These are phyloP conservation scores for Silybum marianum DNA, from an alignment of 129 eudicot genomes.

Conservation along the genomic window DNA sequence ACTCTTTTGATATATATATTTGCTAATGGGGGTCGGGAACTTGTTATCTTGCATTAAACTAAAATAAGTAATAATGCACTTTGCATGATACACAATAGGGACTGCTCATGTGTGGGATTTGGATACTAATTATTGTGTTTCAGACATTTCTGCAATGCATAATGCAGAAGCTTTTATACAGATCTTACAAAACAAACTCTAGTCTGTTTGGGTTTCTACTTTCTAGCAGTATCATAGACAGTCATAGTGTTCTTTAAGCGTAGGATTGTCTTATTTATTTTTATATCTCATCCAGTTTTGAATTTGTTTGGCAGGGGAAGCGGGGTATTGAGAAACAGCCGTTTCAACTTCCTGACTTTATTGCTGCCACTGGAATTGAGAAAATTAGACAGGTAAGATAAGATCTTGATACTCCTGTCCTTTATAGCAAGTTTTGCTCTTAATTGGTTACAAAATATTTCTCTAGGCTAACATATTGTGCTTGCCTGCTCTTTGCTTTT, in stretches of 20 bases:
- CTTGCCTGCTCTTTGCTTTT: not conserved
- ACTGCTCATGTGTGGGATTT: not conserved
- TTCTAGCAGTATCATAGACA: constrained; percentile 5
- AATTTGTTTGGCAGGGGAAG: constrained; percentile 80
- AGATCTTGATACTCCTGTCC: constrained; percentile 12
- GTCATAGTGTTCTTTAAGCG: constrained; percentile 1
- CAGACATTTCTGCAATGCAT: constrained; percentile 23
- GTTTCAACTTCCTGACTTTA: constrained; percentile 97
- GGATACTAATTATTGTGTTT: constrained; percentile 24
- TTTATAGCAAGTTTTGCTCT: not conserved
- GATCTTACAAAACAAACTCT: constrained; percentile 5
- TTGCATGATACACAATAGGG: constrained; percentile 12
- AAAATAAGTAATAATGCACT: not conserved
- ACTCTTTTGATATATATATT: constrained; percentile 36
- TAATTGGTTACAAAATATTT: not conserved
- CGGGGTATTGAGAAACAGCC: constrained; percentile 99
- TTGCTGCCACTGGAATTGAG: constrained; percentile 98
- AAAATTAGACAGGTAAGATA: constrained; percentile 93
- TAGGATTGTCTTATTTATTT: not conserved
- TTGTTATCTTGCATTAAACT: constrained; percentile 21
- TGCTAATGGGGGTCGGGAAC: constrained; percentile 57
- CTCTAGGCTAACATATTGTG: not conserved
- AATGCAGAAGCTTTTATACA: constrained; percentile 13
- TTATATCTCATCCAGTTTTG: constrained; percentile 45
- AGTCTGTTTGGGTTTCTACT: not conserved